Evolutionary conservation across 495 filamentous ascomycete species (phyloP), one percentile per base, ranked within the genome.

Genomic region (Geoglossum glabrum): DNA sequence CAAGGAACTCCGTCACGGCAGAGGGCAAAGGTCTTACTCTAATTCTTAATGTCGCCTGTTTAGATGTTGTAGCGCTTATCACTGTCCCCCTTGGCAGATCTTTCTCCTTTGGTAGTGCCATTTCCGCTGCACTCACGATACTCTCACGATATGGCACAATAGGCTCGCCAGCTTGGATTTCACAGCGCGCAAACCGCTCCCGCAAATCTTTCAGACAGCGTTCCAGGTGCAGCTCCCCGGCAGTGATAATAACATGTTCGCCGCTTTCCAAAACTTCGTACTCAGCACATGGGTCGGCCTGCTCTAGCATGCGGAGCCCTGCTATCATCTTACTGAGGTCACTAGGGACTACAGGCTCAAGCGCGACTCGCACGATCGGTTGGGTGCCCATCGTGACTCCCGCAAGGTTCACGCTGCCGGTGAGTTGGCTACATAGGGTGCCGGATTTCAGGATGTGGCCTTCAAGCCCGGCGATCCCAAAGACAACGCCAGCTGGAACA

Each of bases 111-210:
- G 88, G 85, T 0, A 89, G 79, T 1, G 87, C 79, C 92, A 98
- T 98, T 66, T 98, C 92, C 17, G 83, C 74, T 0, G 84, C 86
- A 50, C 78, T 76, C 34, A 94, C 82, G 47, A 94, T 96, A 1
- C 86, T 88, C 69, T 99, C 92, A 21, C 90, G 79, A 68, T 95
- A 99, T 7, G 92, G 92, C 5, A 99, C 92, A 56, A 97, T 97
- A 1, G 93, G 88, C 33, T 84, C 84, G 56, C 90, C 87, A 56
- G 85, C 85, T 62, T 97, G 92, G 57, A 99, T 93, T 58, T 99
- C 92, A 61, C 94, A 96, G 61, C 79, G 82, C 3, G 92, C 92
- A 68, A 94, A 99, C 6, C 93, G 77, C 66, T 97, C 92, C 55
- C 86, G 75, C 8, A 99, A 76, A 73, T 99, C 92, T 36, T 92